phyloP scores from a whole-genome alignment of 2,329 filamentous ascomycete genomes.

The Alternaria triticina region DNA sequence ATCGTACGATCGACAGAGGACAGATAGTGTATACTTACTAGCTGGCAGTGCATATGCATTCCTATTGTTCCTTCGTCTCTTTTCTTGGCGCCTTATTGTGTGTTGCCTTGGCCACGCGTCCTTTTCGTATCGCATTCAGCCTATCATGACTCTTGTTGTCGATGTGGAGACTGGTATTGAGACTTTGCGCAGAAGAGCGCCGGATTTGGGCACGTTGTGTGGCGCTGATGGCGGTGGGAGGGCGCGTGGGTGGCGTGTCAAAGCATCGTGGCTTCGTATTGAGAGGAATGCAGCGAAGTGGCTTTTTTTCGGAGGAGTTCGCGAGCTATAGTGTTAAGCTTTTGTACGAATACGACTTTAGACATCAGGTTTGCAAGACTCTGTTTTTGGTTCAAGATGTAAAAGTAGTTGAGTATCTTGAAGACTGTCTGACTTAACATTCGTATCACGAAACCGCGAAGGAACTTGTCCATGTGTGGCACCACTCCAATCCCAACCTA shows the following conservation, averaged over 20 bases:
- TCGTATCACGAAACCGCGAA: neutral
- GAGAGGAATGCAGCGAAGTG: neutral
- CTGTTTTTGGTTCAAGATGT: neutral
- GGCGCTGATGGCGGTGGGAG: neutral
- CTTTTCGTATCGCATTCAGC: neutral
- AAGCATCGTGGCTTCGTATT: neutral
- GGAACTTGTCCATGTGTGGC: neutral
- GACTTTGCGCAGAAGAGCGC: neutral
- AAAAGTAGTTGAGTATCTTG: neutral
- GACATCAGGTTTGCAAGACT: neutral
- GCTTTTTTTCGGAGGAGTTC: neutral
- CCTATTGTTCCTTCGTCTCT: neutral
- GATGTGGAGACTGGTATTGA: neutral
- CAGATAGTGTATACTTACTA: neutral
- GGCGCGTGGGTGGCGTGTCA: neutral
- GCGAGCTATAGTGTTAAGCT: neutral
- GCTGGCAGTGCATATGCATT: neutral
- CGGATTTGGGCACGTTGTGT: neutral
- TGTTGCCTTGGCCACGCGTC: neutral
- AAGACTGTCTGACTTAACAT: rapidly evolving
- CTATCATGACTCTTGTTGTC: neutral
- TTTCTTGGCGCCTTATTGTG: neutral
- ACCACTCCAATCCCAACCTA: neutral
- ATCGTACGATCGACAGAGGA: neutral
- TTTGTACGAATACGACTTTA: neutral